A percentile compares a stretch with the other conserved stretches of the same genome.
Evolutionary conservation across 352 stramenopile genomes (phyloP).

Genomic region (Phytophthora idaei): DNA sequence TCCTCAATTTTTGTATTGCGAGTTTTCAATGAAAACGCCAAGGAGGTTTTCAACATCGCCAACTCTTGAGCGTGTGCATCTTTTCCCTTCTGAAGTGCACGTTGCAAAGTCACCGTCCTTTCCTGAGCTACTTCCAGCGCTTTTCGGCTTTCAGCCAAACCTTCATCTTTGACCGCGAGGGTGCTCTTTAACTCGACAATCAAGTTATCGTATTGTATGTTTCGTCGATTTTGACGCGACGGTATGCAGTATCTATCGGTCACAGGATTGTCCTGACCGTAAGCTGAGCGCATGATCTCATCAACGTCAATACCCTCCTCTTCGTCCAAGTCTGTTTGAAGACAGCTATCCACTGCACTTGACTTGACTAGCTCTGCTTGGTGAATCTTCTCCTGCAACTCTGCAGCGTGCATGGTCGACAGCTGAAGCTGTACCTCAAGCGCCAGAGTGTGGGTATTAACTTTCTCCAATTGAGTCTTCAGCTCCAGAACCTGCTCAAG

Average conservation of each 20-base stretch:
- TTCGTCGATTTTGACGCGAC: slow-evolving; percentile 30
- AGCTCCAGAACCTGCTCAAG: slow-evolving; percentile 65
- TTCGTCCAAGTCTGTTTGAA: slow-evolving; percentile 60
- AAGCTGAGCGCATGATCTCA: slow-evolving; percentile 46
- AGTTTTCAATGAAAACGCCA: slow-evolving; percentile 48
- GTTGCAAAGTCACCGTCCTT: slow-evolving; percentile 41
- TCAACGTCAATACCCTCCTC: slow-evolving; percentile 58
- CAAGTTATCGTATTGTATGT: slow-evolving; percentile 64
- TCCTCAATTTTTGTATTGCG: slow-evolving; percentile 64
- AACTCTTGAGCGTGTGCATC: slow-evolving; percentile 48
- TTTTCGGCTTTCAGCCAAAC: slow-evolving; percentile 39
- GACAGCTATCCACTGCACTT: slow-evolving; percentile 37
- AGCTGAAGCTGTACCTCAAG: slow-evolving; percentile 50
- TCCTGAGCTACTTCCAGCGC: slow-evolving; percentile 44
- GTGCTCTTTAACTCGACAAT: slow-evolving; percentile 71
- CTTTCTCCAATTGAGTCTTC: slow-evolving; percentile 48
- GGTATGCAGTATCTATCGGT: not conserved
- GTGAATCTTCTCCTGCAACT: slow-evolving; percentile 47
- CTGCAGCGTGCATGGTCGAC: slow-evolving; percentile 28
- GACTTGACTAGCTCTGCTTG: slow-evolving; percentile 38
- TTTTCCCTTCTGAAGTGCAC: slow-evolving; percentile 50
- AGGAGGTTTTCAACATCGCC: slow-evolving; percentile 45
- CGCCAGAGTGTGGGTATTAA: slow-evolving; percentile 31
- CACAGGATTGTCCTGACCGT: not conserved
- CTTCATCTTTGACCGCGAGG: slow-evolving; percentile 49